A percentile compares a stretch with the other conserved stretches of the same genome.
Conservation (phyloP, 495 filamentous ascomycete genomes). For the Penicillium odoratum region DNA sequence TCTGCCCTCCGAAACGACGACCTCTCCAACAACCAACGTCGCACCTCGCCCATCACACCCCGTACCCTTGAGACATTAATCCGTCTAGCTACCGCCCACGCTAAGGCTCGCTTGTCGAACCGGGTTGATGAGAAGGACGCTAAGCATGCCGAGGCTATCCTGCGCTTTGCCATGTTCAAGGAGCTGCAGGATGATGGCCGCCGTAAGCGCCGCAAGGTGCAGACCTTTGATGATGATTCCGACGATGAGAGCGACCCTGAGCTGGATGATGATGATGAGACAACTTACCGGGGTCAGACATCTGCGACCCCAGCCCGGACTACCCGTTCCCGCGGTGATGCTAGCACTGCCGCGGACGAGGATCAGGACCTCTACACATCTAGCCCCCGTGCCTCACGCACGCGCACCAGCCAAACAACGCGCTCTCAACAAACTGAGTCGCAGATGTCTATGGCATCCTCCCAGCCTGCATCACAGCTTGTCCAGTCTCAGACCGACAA, state of each 20-base stretch:
- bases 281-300: slow-evolving; percentile 29
- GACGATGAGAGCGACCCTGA: slow-evolving; percentile 43
- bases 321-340: slow-evolving; percentile 49
- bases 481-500: slow-evolving; percentile 57
- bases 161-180: slow-evolving; percentile 97
- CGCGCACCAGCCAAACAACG: slow-evolving; percentile 42
- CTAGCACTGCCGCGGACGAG: slow-evolving; percentile 37
- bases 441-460: slow-evolving; percentile 67
- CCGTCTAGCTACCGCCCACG: slow-evolving; percentile 93
- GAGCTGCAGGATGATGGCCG: slow-evolving; percentile 90
- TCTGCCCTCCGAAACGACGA: slow-evolving; percentile 94
- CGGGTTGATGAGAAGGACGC: slow-evolving; percentile 93
- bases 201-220: slow-evolving; percentile 64
- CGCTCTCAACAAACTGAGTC: slow-evolving; percentile 49
- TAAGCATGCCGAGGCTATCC: slow-evolving; percentile 80
- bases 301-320: slow-evolving; percentile 36
- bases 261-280: slow-evolving; percentile 33
- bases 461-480: slow-evolving; percentile 65
- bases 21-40: slow-evolving; percentile 87
- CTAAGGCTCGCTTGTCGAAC: slow-evolving; percentile 87
- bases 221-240: slow-evolving; percentile 49
- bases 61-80: slow-evolving; percentile 97
- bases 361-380: slow-evolving; percentile 56
- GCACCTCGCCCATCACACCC: slow-evolving; percentile 92
- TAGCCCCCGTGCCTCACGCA: slow-evolving; percentile 54